phyloP scores from a whole-genome alignment of 2,329 filamentous ascomycete species.

The Trichoderma sp. region DNA sequence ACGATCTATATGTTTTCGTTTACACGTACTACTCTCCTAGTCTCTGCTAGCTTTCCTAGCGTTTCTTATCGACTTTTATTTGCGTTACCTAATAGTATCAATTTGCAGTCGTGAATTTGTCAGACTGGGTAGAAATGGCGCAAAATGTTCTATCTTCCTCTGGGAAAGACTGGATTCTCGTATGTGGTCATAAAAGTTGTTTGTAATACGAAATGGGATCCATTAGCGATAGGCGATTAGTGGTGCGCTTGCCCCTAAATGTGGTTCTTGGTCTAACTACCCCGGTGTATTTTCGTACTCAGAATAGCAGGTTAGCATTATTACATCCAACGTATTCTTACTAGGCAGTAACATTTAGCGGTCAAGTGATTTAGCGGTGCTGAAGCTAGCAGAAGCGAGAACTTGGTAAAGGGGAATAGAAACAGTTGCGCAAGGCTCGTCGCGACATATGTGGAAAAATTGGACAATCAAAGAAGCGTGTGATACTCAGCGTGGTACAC shows the following conservation, averaged over 20 bases:
- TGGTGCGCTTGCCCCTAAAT: background rate
- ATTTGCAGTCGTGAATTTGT: background rate
- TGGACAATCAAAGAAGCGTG: background rate
- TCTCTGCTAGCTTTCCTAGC: background rate
- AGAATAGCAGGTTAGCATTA: background rate
- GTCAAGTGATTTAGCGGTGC: no score
- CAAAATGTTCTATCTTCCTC: background rate
- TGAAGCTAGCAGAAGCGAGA: background rate
- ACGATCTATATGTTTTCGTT: background rate
- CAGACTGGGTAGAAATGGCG: background rate
- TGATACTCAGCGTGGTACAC: background rate
- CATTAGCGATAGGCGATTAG: background rate
- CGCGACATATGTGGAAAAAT: background rate
- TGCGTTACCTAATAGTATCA: background rate
- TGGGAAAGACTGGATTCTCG: background rate
- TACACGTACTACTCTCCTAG: background rate
- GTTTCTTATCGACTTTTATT: background rate
- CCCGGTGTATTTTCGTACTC: background rate
- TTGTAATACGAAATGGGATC: background rate
- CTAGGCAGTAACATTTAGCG: background rate
- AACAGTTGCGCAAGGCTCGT: background rate
- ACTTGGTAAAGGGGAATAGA: background rate
- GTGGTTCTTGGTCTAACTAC: no score
- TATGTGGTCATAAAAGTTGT: background rate
- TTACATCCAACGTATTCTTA: background rate